Base-by-base conservation (phyloP, 2,329 filamentous ascomycete genomes). In the Trichophyton simii region DNA sequence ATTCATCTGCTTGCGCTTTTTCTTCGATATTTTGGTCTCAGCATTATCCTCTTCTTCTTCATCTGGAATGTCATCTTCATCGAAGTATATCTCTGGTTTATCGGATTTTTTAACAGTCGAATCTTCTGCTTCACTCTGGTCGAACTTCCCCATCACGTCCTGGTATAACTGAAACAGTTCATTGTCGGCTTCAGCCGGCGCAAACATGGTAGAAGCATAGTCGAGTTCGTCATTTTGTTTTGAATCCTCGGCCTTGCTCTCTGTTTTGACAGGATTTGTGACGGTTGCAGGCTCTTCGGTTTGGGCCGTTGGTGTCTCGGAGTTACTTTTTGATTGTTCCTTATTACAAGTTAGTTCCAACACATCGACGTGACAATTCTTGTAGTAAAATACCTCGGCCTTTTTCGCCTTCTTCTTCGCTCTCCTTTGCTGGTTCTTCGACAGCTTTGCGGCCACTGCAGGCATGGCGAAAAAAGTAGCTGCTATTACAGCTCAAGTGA, bases 331-430 rank as follows among this genome's bases (percentile, higher is more conserved):
- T 31, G 34, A 22, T 55, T 63, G 41, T n/a, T 46, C 57, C 63
- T 63, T 42, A 4, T 4, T n/a, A 60, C n/a, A 20, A 3, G 22
- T 59, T 59, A 59, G 57, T 2, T 34, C 18, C 15, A 18, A 9
- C 11, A 15, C 11, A 50, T 48, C 28, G n/a, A 38, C 31, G 28
- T 31, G 34, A 58, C 7, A 3, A n/a, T 11, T 41, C 28, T 5
- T 11, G 34, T 22, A 38, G 34, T 31, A 22, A 54, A 72, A 78
- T 73, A 82, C 77, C 67, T 83, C 76, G 70, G 85, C 85, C 78
- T 95, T 95, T 72, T 89, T 84, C 69, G 90, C 88, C 85, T 96
- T 96, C 83, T 94, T 96, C 80, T 92, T 91, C 57, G 90, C 88
- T 73, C 92, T 86, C 73, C 91, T 84, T 79, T 91, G 87, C 77